Conservation (phyloP, 768 basidiomycete species). For the Mycena chlorophos region DNA sequence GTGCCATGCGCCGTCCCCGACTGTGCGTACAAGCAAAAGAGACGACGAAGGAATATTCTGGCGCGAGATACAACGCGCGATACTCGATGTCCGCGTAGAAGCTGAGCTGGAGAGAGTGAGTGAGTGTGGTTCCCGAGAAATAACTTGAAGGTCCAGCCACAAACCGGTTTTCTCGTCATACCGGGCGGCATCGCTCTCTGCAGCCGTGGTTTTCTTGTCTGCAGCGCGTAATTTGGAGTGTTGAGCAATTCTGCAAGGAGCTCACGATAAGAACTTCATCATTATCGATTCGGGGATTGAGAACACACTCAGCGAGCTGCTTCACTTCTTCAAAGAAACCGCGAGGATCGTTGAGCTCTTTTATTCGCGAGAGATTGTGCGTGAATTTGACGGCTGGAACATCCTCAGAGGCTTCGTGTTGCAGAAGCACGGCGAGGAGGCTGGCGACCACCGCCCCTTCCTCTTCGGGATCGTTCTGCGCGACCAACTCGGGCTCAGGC, state of each 20-base stretch:
- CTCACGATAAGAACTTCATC: not conserved
- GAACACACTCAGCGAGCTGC: not conserved
- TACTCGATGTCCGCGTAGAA: too few species aligned
- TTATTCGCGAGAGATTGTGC: not conserved
- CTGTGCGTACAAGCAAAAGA: too few species aligned
- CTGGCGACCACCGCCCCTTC: not conserved
- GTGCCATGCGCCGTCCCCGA: too few species aligned
- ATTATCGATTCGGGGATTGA: not conserved
- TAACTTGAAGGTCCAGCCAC: too few species aligned
- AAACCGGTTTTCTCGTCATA: not conserved
- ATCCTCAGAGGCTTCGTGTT: not conserved
- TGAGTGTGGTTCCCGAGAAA: too few species aligned
- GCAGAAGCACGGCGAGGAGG: not conserved
- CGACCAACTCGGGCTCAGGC: not conserved
- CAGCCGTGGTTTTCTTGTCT: not conserved
- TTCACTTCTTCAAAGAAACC: not conserved
- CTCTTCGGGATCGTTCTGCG: not conserved
- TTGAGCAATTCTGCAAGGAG: not conserved
- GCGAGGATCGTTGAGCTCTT: not conserved
- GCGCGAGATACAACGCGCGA: too few species aligned
- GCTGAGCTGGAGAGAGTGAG: too few species aligned
- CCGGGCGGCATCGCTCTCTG: not conserved
- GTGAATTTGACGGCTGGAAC: not conserved
- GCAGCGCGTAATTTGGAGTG: not conserved
- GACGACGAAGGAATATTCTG: too few species aligned